phyloP scores from a whole-genome alignment of 2,329 filamentous ascomycete genomes.

The Trichoderma pleuroti region DNA sequence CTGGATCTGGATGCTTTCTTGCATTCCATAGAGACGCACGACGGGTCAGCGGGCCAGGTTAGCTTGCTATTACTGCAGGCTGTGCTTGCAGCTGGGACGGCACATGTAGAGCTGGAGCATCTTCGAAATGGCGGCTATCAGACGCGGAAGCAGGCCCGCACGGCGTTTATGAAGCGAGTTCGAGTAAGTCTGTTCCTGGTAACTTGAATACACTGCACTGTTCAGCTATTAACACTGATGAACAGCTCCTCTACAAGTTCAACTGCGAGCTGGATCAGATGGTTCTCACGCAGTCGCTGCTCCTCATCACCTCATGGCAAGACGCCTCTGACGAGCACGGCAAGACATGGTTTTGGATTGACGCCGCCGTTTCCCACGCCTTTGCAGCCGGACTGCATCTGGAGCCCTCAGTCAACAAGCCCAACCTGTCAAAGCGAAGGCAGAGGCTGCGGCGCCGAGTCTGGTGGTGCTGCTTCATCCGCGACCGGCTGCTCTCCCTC shows the following conservation, averaged over 20 bases:
- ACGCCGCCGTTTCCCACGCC: conserved; percentile 10
- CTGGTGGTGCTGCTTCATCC: conserved; percentile 17
- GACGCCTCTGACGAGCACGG: conserved; percentile 8
- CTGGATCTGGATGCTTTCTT: conserved; percentile 4
- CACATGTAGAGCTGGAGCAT: conserved; percentile 5
- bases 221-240: not conserved
- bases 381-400: conserved; percentile 14
- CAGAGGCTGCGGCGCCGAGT: conserved; percentile 8
- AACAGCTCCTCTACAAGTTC: conserved; percentile 3
- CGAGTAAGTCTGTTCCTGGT: not conserved
- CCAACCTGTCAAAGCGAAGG: conserved; percentile 5
- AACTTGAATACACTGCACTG: not conserved
- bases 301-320: conserved; percentile 14
- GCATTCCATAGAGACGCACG: not conserved
- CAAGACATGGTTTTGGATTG: conserved; percentile 15
- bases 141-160: conserved; percentile 2
- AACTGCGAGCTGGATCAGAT: conserved; percentile 15
- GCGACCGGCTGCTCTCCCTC: conserved; percentile 7
- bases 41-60: conserved; percentile 5
- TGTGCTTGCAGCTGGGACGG: conserved; percentile 4
- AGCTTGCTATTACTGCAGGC: conserved; percentile 7
- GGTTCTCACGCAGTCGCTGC: conserved; percentile 10
- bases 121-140: not conserved
- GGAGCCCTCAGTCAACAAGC: conserved; percentile 2
- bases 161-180: not conserved